Percentiles rank a stretch among this genome's conserved stretches.
Evolutionary conservation across 768 basidiomycete genomes (phyloP).

Genomic region (Mycena metata): DNA sequence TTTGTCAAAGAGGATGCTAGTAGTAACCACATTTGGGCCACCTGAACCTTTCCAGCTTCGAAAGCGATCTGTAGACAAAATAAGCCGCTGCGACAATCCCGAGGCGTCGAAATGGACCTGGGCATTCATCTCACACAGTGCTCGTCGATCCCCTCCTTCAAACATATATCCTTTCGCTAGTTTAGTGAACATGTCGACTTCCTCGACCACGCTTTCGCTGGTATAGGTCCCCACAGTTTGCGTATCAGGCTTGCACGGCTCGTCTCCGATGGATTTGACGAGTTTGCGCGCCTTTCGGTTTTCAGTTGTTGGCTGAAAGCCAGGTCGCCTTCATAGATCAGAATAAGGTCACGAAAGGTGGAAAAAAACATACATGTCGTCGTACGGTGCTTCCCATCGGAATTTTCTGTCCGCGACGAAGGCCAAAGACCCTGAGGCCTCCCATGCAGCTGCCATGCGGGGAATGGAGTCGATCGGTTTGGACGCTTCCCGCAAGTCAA

Average conservation of each 20-base stretch:
- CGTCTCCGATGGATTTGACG: slow-evolving; percentile 74
- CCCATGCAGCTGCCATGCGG: slow-evolving; percentile 76
- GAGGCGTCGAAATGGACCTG: slow-evolving; percentile 52
- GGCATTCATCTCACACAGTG: slow-evolving; percentile 73
- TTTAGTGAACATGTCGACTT: slow-evolving; percentile 63
- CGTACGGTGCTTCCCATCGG: slow-evolving; percentile 80
- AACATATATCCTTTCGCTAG: slow-evolving; percentile 78
- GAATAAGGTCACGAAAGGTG: slow-evolving; percentile 4
- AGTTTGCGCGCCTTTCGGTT: slow-evolving; percentile 48
- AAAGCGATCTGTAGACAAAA: slow-evolving; percentile 63
- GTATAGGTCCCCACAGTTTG: slow-evolving; percentile 72
- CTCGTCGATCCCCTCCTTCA: slow-evolving; percentile 58
- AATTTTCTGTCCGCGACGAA: slow-evolving; percentile 72
- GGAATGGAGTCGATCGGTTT: slow-evolving; percentile 79
- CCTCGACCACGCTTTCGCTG: slow-evolving; percentile 51
- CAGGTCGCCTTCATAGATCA: slow-evolving; percentile 52
- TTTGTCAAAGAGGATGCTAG: slow-evolving; percentile 69
- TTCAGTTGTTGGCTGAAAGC: slow-evolving; percentile 49
- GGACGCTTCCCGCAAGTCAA: slow-evolving; percentile 76
- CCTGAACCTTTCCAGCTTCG: slow-evolving; percentile 66
- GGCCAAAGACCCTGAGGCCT: slow-evolving; percentile 70
- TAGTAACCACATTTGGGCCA: slow-evolving; percentile 78
- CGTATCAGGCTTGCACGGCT: slow-evolving; percentile 58
- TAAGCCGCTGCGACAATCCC: background rate
- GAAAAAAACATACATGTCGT: slow-evolving; percentile 75